Evolutionary conservation across 129 eudicot genomes (phyloP).

Genomic region (Lactuca saligna): DNA sequence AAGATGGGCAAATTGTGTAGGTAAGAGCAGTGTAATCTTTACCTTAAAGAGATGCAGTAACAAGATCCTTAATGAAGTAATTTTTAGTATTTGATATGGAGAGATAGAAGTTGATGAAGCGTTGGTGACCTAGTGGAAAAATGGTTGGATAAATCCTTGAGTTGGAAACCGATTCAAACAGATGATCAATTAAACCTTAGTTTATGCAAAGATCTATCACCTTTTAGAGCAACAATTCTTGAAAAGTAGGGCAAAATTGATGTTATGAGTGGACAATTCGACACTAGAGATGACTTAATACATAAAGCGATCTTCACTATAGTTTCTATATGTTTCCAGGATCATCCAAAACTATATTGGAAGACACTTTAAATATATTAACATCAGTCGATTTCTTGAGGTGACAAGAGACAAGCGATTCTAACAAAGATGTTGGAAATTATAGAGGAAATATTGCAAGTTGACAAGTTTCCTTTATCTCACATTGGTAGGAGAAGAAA

Average conservation of each 20-base stretch:
- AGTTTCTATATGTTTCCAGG: slow-evolving; percentile 83
- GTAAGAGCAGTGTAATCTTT: too few species aligned
- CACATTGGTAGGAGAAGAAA: too few species aligned
- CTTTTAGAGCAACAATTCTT: slow-evolving; percentile 80
- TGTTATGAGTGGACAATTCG: slow-evolving; percentile 95
- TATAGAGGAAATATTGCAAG: too few species aligned
- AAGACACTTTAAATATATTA: too few species aligned
- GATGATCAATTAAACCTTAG: slow-evolving; percentile 82
- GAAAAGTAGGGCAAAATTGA: slow-evolving; percentile 85
- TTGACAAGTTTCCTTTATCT: too few species aligned
- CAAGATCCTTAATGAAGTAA: too few species aligned
- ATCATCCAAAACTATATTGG: slow-evolving; percentile 60
- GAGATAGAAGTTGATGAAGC: slow-evolving; percentile 43
- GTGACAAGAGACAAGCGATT: too few species aligned
- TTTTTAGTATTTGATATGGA: too few species aligned
- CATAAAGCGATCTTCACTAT: slow-evolving; percentile 85
- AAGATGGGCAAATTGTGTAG: slow-evolving; percentile 56
- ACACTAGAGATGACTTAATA: slow-evolving; percentile 83
- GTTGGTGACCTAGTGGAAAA: slow-evolving; percentile 85
- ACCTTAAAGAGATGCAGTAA: too few species aligned
- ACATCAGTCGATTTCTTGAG: too few species aligned
- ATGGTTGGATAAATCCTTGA: slow-evolving; percentile 78
- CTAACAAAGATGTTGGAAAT: too few species aligned
- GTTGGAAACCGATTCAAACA: slow-evolving; percentile 93
- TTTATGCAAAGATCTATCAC: slow-evolving; percentile 91